Evolutionary conservation across 2,329 filamentous ascomycete genomes (phyloP), one percentile per base, ranked within the genome.

Genomic region (Diplodia scrobiculata): DNA sequence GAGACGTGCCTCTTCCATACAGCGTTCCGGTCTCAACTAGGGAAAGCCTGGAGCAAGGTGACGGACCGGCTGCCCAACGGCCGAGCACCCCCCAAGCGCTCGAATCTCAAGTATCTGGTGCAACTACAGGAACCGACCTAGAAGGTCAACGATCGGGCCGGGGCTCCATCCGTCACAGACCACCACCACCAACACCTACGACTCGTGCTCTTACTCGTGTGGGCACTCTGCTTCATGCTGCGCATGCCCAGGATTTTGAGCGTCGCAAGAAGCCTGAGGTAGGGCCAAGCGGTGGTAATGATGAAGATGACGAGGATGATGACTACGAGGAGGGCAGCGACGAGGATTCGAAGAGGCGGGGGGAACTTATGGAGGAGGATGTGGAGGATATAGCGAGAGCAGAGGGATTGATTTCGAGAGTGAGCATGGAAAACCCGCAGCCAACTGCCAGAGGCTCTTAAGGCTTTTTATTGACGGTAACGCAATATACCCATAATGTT

Each of bases 211-310:
- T 86, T 11, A 77, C 77, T n/a, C 79, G 84, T 1, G 83, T 89
- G 13, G 86, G 85, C 5, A 86, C 84, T 14, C 87, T 92, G n/a
- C 83, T 97, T 70, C 90, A 91, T 3, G 85, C 89, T 68, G 94
- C 94, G 5, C 95, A 98, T 76, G 89, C 86, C 68, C 90, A 96
- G 76, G 94, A 98, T 78, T 98, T 97, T 75, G 91, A 96, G 78
- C 90, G 95, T 80, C 90, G 87, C 75, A 84, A 86, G 68, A 84
- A 81, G 32, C 82, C 83, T 0, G 80, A 81, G 41, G 74, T 80
- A 13, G 74, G 80, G 14, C 72, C 73, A 62, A 58, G 71, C 67
- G 62, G 70, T 67, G 63, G 63, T 52, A 51, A 52, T 10, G 63
- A 59, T 5, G 63, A 66, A 29, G 70, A 68, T 13, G 70, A 71